These are phyloP conservation scores for Fusarium protoensiforme DNA, from an alignment of 2,329 filamentous ascomycete species.

Conservation along the genomic window DNA sequence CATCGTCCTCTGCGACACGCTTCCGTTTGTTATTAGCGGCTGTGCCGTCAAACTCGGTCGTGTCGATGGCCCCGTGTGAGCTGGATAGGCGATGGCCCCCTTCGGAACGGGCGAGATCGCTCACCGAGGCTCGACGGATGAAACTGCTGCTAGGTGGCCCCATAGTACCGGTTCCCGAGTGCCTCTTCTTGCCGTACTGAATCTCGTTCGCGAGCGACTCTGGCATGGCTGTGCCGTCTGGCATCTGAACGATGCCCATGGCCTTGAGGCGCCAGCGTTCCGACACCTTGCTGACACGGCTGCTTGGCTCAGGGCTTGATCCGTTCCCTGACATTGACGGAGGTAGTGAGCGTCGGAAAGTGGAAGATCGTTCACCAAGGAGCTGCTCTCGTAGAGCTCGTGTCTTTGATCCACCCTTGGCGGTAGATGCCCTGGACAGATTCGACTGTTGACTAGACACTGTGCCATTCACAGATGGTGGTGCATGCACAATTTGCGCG, in stretches of 20 bases:
- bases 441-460: slow-evolving; percentile 33
- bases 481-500: slow-evolving; percentile 49
- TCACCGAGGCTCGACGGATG: slow-evolving; percentile 41
- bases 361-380: slow-evolving; percentile 41
- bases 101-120: slow-evolving; percentile 30
- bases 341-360: slow-evolving; percentile 55
- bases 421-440: slow-evolving; percentile 27
- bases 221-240: slow-evolving; percentile 64
- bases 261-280: slow-evolving; percentile 60
- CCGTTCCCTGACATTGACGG: slow-evolving; percentile 45
- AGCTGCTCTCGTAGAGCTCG: slow-evolving; percentile 50
- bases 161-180: slow-evolving; percentile 49
- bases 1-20: slow-evolving; percentile 43
- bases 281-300: slow-evolving; percentile 52
- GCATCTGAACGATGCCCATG: slow-evolving; percentile 64
- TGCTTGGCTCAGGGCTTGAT: slow-evolving; percentile 39
- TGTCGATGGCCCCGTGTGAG: slow-evolving; percentile 31
- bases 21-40: slow-evolving; percentile 48
- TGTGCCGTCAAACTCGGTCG: slow-evolving; percentile 15
- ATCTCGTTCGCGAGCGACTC: slow-evolving; percentile 62
- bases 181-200: slow-evolving; percentile 54
- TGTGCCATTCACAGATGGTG: slow-evolving; percentile 37
- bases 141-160: slow-evolving; percentile 26
- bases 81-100: slow-evolving; percentile 31
- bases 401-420: slow-evolving; percentile 50